Evolutionary conservation across 768 basidiomycete genomes (phyloP).

Genomic region (Nidularia pulvinata): DNA sequence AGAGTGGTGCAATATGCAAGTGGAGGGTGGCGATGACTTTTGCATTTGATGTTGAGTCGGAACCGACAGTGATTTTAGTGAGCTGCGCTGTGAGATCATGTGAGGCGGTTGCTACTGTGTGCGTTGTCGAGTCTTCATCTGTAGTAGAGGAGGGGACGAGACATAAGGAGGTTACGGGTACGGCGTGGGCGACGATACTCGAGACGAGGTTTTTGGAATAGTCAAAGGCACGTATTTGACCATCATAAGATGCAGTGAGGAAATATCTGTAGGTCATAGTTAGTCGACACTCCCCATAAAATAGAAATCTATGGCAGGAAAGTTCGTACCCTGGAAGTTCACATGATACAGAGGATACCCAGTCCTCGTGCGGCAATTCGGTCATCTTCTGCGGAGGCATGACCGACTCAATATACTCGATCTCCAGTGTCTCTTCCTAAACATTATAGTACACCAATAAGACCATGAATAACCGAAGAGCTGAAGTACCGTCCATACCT

Average conservation of each 20-base stretch:
- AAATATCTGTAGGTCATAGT: slow-evolving; percentile 47
- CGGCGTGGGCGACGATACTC: slow-evolving; percentile 51
- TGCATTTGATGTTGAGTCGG: slow-evolving; percentile 15
- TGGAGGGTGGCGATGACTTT: slow-evolving; percentile 70
- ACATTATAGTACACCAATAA: neutral
- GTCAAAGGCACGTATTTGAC: slow-evolving; percentile 71
- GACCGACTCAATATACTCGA: slow-evolving; percentile 91
- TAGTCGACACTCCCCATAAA: no score
- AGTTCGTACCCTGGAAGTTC: slow-evolving; percentile 46
- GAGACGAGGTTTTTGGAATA: slow-evolving; percentile 59
- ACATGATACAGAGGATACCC: slow-evolving; percentile 85
- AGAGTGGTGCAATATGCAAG: slow-evolving; percentile 81
- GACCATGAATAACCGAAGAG: no score
- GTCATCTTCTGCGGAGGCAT: slow-evolving; percentile 85
- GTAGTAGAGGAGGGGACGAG: slow-evolving; percentile 37
- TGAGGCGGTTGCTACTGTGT: slow-evolving; percentile 65
- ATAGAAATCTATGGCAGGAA: no score
- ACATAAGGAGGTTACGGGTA: slow-evolving; percentile 68
- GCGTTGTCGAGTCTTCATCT: slow-evolving; percentile 11
- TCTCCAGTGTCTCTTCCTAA: slow-evolving; percentile 88
- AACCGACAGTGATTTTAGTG: slow-evolving; percentile 31
- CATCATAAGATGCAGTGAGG: slow-evolving; percentile 83
- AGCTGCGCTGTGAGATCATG: slow-evolving; percentile 79
- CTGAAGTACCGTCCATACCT: slow-evolving; percentile 39
- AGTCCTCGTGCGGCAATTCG: slow-evolving; percentile 86